These are phyloP conservation scores for Metschnikowia kunwiensis DNA, from an alignment of 805 yeast genomes.

Conservation along the genomic window DNA sequence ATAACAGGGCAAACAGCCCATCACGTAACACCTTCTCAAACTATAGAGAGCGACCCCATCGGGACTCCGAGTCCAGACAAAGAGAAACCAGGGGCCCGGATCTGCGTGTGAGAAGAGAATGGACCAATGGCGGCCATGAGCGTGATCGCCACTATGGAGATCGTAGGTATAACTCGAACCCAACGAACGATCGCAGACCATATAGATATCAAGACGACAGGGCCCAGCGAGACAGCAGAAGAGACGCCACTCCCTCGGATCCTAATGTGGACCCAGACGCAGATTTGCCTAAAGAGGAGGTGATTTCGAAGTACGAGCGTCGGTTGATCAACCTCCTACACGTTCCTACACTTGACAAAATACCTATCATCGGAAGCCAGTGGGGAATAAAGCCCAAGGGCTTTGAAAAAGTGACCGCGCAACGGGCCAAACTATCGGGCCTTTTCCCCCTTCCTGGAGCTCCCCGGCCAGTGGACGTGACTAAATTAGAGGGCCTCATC, in stretches of 20 bases:
- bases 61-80: constrained; percentile 5
- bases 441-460: constrained; percentile 62
- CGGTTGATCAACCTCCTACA: constrained; percentile 33
- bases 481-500: constrained; percentile 39
- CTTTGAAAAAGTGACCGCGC: constrained; percentile 70
- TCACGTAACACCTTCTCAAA: not conserved
- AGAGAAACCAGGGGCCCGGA: constrained; percentile 17
- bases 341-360: constrained; percentile 47
- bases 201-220: constrained; percentile 13
- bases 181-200: constrained; percentile 5
- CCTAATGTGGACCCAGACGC: constrained; percentile 15
- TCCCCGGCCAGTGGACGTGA: constrained; percentile 43
- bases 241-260: constrained; percentile 6
- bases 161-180: constrained; percentile 6
- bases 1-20: constrained; percentile 1
- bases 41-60: not conserved
- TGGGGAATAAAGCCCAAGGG: constrained; percentile 78
- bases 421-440: constrained; percentile 75
- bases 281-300: constrained; percentile 20
- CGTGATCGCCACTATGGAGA: constrained; percentile 4
- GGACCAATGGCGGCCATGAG: constrained; percentile 3
- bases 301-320: constrained; percentile 23
- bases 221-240: constrained; percentile 20
- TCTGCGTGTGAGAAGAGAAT: constrained; percentile 6
- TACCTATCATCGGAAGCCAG: constrained; percentile 48